These are phyloP conservation scores for Petunia axillaris DNA, from an alignment of 257 asterid species.

Conservation along the genomic window DNA sequence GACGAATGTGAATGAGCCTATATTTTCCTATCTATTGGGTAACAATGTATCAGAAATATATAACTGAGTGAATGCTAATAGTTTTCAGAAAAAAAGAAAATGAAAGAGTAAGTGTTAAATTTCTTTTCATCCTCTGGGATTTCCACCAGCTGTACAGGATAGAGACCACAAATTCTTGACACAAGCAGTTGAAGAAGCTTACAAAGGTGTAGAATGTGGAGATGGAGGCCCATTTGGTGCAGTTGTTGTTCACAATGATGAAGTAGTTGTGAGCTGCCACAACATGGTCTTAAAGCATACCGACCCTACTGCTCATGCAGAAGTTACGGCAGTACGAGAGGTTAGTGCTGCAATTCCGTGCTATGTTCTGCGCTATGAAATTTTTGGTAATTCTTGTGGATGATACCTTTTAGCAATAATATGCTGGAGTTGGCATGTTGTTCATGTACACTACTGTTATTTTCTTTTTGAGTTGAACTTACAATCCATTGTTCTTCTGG, in stretches of 20 bases:
- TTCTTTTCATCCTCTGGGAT: slow-evolving; percentile 20
- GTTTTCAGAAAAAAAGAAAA: background rate
- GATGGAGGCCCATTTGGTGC: slow-evolving; percentile 99
- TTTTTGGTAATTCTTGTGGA: background rate
- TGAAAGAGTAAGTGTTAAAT: background rate
- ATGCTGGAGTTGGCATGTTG: background rate
- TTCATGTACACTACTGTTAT: background rate
- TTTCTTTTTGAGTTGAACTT: slow-evolving; percentile 8
- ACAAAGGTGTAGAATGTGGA: slow-evolving; percentile 91
- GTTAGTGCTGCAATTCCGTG: slow-evolving; percentile 44
- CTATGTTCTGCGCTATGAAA: background rate
- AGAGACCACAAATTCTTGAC: slow-evolving; percentile 92
- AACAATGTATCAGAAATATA: background rate
- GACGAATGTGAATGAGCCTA: background rate
- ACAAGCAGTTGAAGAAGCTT: slow-evolving; percentile 96
- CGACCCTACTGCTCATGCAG: slow-evolving; percentile 99
- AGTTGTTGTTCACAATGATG: slow-evolving; percentile 81
- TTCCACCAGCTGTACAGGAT: slow-evolving; percentile 75
- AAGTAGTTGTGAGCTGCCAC: slow-evolving; percentile 92
- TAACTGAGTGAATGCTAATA: background rate
- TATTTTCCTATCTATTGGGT: background rate
- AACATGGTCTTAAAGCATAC: slow-evolving; percentile 77
- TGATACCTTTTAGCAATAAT: background rate
- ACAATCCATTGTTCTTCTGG: background rate
- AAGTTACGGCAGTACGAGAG: slow-evolving; percentile 99